phyloP scores from a whole-genome alignment of 331 rosid species.

The Rhamnella rubrinervis region DNA sequence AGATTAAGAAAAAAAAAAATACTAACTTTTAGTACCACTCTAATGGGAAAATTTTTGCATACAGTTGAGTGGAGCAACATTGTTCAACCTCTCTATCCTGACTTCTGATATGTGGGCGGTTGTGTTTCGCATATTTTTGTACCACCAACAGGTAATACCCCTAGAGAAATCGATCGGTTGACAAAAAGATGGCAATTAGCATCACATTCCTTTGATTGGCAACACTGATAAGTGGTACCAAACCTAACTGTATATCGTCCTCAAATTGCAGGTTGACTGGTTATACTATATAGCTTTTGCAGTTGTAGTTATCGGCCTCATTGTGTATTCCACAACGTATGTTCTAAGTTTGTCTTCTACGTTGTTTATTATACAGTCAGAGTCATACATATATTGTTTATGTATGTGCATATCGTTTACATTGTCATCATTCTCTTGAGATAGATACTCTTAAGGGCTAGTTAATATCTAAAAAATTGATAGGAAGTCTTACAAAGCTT shows the following conservation, averaged over 20 bases:
- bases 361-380: too few species aligned
- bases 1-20: background rate
- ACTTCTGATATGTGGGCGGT: constrained; percentile 79
- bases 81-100: constrained; percentile 63
- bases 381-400: too few species aligned
- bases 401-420: too few species aligned
- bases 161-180: background rate
- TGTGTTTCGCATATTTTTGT: constrained; percentile 43
- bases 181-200: too few species aligned
- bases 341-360: background rate
- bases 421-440: too few species aligned
- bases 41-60: constrained; percentile 1
- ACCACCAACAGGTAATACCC: constrained; percentile 46
- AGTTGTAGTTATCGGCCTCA: constrained; percentile 49
- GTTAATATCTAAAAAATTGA: too few species aligned
- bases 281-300: constrained; percentile 59
- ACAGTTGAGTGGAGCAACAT: constrained; percentile 65
- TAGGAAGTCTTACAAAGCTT: too few species aligned
- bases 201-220: background rate
- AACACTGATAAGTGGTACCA: background rate
- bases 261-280: constrained; percentile 60
- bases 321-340: constrained; percentile 51
- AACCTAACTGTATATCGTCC: constrained; percentile 1
- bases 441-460: too few species aligned
- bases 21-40: background rate